Evolutionary conservation across 1,139 yeast genomes (phyloP).

Genomic region (Yarrowia galli): DNA sequence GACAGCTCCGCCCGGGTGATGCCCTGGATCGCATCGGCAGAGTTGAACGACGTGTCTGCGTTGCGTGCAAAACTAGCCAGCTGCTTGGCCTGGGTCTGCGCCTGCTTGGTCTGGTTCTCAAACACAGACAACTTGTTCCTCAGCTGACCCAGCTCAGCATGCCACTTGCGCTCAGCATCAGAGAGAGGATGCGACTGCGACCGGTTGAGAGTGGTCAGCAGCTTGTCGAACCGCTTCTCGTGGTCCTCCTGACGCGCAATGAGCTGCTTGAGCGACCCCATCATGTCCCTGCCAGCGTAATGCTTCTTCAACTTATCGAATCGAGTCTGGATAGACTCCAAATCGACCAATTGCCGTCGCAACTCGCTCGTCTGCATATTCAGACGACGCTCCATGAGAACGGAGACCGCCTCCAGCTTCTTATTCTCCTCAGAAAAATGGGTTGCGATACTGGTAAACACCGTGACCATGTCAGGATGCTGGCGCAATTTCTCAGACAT

Average conservation of each 20-base stretch:
- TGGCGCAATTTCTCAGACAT: conserved; percentile 41
- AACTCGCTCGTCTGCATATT: conserved; percentile 51
- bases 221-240: conserved; percentile 49
- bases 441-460: conserved; percentile 46
- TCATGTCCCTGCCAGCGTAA: conserved; percentile 35
- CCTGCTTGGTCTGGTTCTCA: conserved; percentile 19
- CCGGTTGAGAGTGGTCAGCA: conserved; percentile 48
- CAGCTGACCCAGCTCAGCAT: conserved; percentile 53
- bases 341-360: conserved; percentile 51
- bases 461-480: conserved; percentile 45
- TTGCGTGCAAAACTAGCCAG: not conserved
- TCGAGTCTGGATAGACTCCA: conserved; percentile 44
- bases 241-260: conserved; percentile 50
- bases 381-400: conserved; percentile 49
- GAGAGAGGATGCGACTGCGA: conserved; percentile 48
- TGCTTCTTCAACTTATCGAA: conserved; percentile 45
- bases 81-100: conserved; percentile 18
- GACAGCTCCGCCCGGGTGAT: conserved; percentile 14
- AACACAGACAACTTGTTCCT: conserved; percentile 19
- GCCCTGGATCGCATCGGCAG: conserved; percentile 9
- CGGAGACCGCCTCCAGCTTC: conserved; percentile 48
- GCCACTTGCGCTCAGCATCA: conserved; percentile 56
- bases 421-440: conserved; percentile 46
- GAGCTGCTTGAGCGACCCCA: conserved; percentile 39
- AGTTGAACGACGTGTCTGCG: not conserved